These are phyloP conservation scores for Apiospora arundinis DNA, from an alignment of 2,329 filamentous ascomycete species.

Conservation along the genomic window DNA sequence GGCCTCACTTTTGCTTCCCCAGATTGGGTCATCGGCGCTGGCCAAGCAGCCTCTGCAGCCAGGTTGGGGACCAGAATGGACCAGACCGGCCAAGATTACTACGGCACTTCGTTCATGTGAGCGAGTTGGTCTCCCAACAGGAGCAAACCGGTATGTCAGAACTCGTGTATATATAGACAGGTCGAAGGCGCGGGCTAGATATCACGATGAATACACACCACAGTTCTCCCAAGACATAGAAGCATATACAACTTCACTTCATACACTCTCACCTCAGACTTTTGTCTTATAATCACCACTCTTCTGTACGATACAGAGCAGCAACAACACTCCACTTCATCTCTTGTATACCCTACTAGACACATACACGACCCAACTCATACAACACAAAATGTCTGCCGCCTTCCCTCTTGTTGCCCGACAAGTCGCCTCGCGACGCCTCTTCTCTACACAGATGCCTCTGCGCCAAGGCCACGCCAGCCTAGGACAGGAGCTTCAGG, in stretches of 20 bases:
- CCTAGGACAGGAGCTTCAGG: not conserved
- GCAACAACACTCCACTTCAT: not conserved
- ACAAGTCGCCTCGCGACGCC: slow-evolving; percentile 14
- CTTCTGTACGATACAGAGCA: slow-evolving; percentile 15
- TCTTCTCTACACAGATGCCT: slow-evolving; percentile 15
- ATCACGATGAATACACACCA: slow-evolving; percentile 9
- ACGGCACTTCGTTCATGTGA: not conserved
- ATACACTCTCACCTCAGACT: slow-evolving; percentile 14
- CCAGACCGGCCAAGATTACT: not conserved
- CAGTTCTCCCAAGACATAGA: slow-evolving; percentile 11
- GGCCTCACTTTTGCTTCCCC: slow-evolving; percentile 13
- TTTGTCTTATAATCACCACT: slow-evolving; percentile 2
- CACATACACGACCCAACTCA: not conserved
- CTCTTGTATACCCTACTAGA: not conserved
- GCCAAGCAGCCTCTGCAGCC: not conserved
- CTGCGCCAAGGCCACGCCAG: slow-evolving; percentile 14
- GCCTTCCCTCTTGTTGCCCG: slow-evolving; percentile 7
- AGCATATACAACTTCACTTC: slow-evolving; percentile 11
- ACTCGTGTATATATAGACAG: not conserved
- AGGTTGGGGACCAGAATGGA: not conserved
- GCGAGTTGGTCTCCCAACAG: not conserved
- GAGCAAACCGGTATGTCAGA: not conserved
- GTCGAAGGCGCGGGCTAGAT: not conserved
- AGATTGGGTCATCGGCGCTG: not conserved
- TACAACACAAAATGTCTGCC: slow-evolving; percentile 16